Evolutionary conservation across 768 basidiomycete genomes (phyloP).

Genomic region (Coprinellus aureogranulatus): DNA sequence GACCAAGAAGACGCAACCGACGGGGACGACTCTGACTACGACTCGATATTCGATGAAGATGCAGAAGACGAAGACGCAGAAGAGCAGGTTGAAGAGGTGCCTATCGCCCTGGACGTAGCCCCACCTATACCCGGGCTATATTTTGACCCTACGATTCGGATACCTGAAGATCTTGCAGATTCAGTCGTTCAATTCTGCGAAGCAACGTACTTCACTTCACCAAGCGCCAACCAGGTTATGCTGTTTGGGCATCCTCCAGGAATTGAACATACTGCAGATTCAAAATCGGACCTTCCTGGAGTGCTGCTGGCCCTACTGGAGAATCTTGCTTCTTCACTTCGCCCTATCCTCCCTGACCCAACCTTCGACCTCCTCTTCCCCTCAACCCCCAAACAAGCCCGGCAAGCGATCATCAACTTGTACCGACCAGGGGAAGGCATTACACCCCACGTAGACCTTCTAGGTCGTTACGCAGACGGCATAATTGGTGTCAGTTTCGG

Average conservation of each 20-base stretch:
- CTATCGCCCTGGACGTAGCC: constrained; percentile 32
- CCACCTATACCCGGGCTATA: constrained; percentile 61
- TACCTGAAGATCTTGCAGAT: constrained; percentile 53
- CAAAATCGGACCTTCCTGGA: constrained; percentile 47
- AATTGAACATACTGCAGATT: constrained; percentile 19
- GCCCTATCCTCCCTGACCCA: constrained; percentile 45
- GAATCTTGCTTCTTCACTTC: constrained; percentile 46
- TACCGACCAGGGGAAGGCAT: constrained; percentile 91
- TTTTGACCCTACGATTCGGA: constrained; percentile 48
- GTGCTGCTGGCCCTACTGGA: constrained; percentile 54
- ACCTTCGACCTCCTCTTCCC: constrained; percentile 65
- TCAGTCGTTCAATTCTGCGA: constrained; percentile 51
- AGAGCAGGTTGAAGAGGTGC: background rate
- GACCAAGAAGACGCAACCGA: too few species aligned
- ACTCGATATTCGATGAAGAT: constrained; percentile 8
- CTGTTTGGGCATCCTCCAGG: constrained; percentile 60
- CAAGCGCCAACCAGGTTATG: constrained; percentile 77
- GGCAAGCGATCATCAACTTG: constrained; percentile 88
- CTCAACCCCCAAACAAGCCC: constrained; percentile 40
- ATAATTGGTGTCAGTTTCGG: constrained; percentile 86
- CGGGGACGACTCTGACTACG: background rate
- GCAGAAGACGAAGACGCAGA: too few species aligned
- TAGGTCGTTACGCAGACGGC: constrained; percentile 81
- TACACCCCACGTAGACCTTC: constrained; percentile 81
- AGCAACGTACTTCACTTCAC: constrained; percentile 50